Base-by-base conservation (phyloP, 2,329 filamentous ascomycete genomes). In the Fusarium floridanum region DNA sequence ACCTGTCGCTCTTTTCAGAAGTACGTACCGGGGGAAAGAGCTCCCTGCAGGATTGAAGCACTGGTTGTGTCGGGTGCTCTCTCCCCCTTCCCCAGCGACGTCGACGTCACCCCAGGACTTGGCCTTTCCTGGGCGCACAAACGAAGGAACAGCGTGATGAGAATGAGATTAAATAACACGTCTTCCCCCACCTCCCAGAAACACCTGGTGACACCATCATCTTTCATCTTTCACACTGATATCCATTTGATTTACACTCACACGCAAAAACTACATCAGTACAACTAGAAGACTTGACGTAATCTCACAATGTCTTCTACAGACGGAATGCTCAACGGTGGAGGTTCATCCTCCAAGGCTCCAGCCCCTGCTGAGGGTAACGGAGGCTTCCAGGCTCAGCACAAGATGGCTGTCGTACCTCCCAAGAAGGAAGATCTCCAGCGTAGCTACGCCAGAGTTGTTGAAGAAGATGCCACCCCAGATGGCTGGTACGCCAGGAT, bases 401-500 rank as follows among this genome's bases (percentile, higher is more conserved):
- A 84, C 45, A 84, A 91, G 78, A 93, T 95, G 84, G 83, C 86
- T 5, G 95, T 98, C 57, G 90, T 95, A 80, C 95, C 94, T 24
- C 94, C 96, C 17, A 90, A 91, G 70, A 88, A 92, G 78, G 94
- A 95, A 76, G 96, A 98, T 80, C 88, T 98, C 12, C 95, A 98
- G 85, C 91, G 91, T 67, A 94, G 90, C 80, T 97, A 97, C 82
- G 95, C 94, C 8, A 86, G 84, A 63, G 83, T 90, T 63, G 86
- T 91, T 67, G 89, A 88, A 75, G 89, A 91, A 62, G 92, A 97
- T 75, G 90, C 90, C 36, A 90, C 90, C 73, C 89, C 90, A 61
- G 91, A 95, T 82, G 94, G 94, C 80, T 98, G 95, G 95, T 99
- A 98, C 80, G 95, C 95, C 24, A 85, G 85, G 70, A 94, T 98